These are phyloP conservation scores for Podospora anserina DNA, from an alignment of 495 filamentous ascomycete genomes.

Conservation along the genomic window DNA sequence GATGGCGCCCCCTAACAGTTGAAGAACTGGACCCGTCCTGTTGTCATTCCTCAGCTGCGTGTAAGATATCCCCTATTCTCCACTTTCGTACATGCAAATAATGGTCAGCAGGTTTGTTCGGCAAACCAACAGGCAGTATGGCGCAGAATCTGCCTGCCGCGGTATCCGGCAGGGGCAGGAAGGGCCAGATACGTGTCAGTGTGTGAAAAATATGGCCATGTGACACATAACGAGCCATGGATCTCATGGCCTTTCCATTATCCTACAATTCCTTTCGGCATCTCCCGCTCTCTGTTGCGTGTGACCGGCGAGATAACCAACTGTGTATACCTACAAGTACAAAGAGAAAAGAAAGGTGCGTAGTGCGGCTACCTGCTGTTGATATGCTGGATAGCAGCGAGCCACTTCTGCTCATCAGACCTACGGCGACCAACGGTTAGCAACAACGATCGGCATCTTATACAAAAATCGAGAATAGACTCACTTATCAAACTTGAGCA, in stretches of 20 bases:
- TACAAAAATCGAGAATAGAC: constrained; percentile 28
- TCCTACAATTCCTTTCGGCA: background rate
- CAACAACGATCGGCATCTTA: background rate
- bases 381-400: constrained; percentile 61
- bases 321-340: background rate
- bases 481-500: constrained; percentile 88
- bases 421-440: constrained; percentile 36
- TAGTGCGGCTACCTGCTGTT: constrained; percentile 22
- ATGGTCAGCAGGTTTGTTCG: background rate
- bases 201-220: background rate
- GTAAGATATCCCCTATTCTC: background rate
- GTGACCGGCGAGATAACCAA: background rate
- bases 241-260: background rate
- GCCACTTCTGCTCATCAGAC: constrained; percentile 86
- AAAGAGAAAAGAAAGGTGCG: background rate
- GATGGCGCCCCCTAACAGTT: background rate
- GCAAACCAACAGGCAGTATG: background rate
- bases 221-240: background rate
- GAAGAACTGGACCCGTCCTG: background rate
- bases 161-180: background rate
- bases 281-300: background rate
- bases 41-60: background rate
- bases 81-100: background rate
- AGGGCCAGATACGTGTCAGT: background rate
- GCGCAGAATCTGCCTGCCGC: background rate